A percentile compares a stretch with the other conserved stretches of the same genome.
phyloP scores from a whole-genome alignment of 805 yeast genomes.

The Monosporozyma aquatica region DNA sequence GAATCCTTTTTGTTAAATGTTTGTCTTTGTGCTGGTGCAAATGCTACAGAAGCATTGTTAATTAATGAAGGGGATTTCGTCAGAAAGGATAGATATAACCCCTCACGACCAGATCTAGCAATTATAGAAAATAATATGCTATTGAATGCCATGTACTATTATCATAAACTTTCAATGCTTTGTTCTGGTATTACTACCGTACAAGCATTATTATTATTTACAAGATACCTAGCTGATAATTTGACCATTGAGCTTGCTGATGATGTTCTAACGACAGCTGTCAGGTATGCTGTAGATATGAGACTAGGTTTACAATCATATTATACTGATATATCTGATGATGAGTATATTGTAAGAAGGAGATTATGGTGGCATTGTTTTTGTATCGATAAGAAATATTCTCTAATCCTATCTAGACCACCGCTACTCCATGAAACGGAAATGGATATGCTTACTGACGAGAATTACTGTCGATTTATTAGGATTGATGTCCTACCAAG shows the following conservation, averaged over 20 bases:
- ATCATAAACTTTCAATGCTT: conserved; percentile 39
- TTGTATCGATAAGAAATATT: conserved; percentile 15
- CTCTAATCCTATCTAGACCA: conserved; percentile 18
- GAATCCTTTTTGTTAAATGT: conserved; percentile 22
- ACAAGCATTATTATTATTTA: conserved; percentile 43
- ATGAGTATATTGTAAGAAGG: conserved; percentile 34
- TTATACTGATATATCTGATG: conserved; percentile 29
- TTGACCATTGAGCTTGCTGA: conserved; percentile 36
- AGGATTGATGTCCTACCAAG: conserved; percentile 9
- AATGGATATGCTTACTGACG: conserved; percentile 19
- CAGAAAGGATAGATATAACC: conserved; percentile 17
- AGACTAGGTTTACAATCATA: conserved; percentile 45
- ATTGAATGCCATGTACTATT: conserved; percentile 41
- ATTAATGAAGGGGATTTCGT: conserved; percentile 12
- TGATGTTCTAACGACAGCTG: conserved; percentile 37
- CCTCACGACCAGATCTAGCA: conserved; percentile 18
- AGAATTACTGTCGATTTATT: conserved; percentile 14
- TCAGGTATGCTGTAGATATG: conserved; percentile 46
- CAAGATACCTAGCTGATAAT: conserved; percentile 30
- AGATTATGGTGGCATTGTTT: conserved; percentile 41
- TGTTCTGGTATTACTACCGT: conserved; percentile 45
- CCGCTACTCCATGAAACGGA: conserved; percentile 18
- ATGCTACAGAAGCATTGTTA: conserved; percentile 10
- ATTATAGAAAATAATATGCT: conserved; percentile 27
- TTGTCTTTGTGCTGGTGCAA: conserved; percentile 17